Evolutionary conservation across 75 land plant genomes (phyloP).

Genomic region (Gnetum montanum): DNA sequence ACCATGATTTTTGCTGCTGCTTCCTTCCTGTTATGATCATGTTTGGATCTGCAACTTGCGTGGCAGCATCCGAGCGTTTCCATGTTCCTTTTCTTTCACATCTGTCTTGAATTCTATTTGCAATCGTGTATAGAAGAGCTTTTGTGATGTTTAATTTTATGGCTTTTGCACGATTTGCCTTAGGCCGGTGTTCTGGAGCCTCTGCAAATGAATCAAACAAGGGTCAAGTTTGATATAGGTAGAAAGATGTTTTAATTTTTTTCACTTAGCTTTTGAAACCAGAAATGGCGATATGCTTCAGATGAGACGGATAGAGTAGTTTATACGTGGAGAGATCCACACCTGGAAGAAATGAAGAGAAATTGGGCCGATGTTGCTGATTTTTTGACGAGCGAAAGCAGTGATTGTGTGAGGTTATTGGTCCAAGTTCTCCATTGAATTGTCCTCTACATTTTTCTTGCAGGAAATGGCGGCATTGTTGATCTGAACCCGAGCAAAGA

Average conservation of each 20-base stretch:
- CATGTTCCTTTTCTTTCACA: slow-evolving; percentile 44
- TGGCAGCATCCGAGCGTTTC: slow-evolving; percentile 46
- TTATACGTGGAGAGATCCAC: slow-evolving; percentile 53
- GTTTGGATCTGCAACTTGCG: too few species aligned
- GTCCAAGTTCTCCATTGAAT: slow-evolving; percentile 47
- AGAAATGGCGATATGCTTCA: too few species aligned
- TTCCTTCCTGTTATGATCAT: slow-evolving; percentile 15
- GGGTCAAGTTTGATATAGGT: not conserved
- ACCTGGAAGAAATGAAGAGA: slow-evolving; percentile 60
- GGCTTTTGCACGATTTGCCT: slow-evolving; percentile 26
- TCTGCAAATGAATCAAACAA: slow-evolving; percentile 25
- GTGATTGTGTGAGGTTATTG: slow-evolving; percentile 36
- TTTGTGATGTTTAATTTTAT: slow-evolving; percentile 22
- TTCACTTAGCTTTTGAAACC: too few species aligned
- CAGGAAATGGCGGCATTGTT: slow-evolving; percentile 68
- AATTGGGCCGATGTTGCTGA: slow-evolving; percentile 29
- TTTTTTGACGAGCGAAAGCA: slow-evolving; percentile 51
- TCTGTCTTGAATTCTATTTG: slow-evolving; percentile 30
- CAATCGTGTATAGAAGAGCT: slow-evolving; percentile 42
- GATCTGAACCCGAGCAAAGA: slow-evolving; percentile 37
- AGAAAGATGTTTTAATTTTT: too few species aligned
- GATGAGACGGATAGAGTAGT: too few species aligned
- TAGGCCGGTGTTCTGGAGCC: slow-evolving; percentile 31
- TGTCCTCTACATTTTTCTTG: slow-evolving; percentile 23
- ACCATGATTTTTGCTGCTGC: slow-evolving; percentile 35